Evolutionary conservation across 1,284 basidiomycete genomes (phyloP), one percentile per base, ranked within the genome.

Genomic region (Ceratobasidium sp.): DNA sequence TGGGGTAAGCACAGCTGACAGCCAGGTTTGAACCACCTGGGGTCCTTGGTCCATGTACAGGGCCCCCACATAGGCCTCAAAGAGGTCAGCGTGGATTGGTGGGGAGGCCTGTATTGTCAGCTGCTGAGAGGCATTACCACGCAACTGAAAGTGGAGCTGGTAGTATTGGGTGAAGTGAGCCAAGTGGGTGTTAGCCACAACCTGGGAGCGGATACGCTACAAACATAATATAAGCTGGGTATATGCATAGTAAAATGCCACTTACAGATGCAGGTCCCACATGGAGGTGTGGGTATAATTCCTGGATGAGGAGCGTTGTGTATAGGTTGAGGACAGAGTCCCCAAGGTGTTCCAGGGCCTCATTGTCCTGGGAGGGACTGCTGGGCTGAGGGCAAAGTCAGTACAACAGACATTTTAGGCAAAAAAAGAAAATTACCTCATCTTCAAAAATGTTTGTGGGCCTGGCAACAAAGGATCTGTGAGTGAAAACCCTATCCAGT

Each of bases 341-440:
- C 13, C 72, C 72, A 3, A 73, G 50, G 29, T 69, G 71, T 45
- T 73, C 72, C 5, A 73, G 68, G 32, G 69, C 47, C 56, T 73
- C 71, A 57, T 73, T 73, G 52, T 73, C 72, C 22, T 25, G 60
- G 22, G 58, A 56, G 3, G 69, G 68, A 31, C 69, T 50, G 38
- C 49, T 31, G 15, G 71, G 53, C 52, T 55, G 47, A 50, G 55
- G 49, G 50, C 25, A 17, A 52, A 8, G 22, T 65, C 10, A 49
- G 34, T 20, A 38, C 13, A 29, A 22, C 47, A 56, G 56, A 7
- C 12, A 45, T 10, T 32, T 27, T 17, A 38, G 35, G 4, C 31
- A 35, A 57, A 31, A 56, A 32, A 56, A 43, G 40, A 57, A 35
- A 32, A 25, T 52, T 57, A 57, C 71, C 43, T 62, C 27, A 45